Evolutionary conservation across 176 grass and related monocot species (phyloP), one percentile per base, ranked within the genome.

Genomic region (Themeda triandra): DNA sequence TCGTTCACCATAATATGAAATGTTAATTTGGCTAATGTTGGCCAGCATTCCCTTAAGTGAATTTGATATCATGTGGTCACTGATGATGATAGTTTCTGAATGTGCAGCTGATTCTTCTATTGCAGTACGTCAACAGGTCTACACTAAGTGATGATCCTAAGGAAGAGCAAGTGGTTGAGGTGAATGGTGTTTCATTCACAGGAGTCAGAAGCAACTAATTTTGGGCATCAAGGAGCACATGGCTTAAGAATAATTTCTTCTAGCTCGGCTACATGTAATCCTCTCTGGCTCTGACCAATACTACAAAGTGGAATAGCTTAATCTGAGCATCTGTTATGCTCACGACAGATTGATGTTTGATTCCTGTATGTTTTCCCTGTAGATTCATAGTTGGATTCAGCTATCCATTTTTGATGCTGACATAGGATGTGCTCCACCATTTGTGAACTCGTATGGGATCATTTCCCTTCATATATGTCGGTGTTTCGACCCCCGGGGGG

Each of bases 371-470:
- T 59, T 66, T 67, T 46, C 37, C 30, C 37, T 75, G 23, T 74
- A 92, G 80, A 83, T 91, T 71, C 31, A 44, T 77, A 48, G 76
- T 21, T 77, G 71, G 76, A 80, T 83, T 29, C 78, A 78, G 71
- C 74, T 79, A 75, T 77, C 51, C 71, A 28, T 51, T 69, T 35
- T 87, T 66, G 39, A 96, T 14, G 56, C 83, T 11, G 54, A 45
- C 74, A 6, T 66, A 73, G 80, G 74, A 88, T n/a, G n/a, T n/a
- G n/a, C n/a, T n/a, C n/a, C n/a, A n/a, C n/a, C n/a, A n/a, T n/a
- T n/a, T n/a, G n/a, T 88, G 87, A n/a, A n/a, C n/a, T 51, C n/a
- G n/a, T n/a, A n/a, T n/a, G n/a, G n/a, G n/a, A n/a, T n/a, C n/a
- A n/a, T n/a, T n/a, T n/a, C n/a, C n/a, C n/a, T n/a, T n/a, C n/a